Base-by-base conservation (phyloP, 306 rosid species). In the Cucumis hystrix region DNA sequence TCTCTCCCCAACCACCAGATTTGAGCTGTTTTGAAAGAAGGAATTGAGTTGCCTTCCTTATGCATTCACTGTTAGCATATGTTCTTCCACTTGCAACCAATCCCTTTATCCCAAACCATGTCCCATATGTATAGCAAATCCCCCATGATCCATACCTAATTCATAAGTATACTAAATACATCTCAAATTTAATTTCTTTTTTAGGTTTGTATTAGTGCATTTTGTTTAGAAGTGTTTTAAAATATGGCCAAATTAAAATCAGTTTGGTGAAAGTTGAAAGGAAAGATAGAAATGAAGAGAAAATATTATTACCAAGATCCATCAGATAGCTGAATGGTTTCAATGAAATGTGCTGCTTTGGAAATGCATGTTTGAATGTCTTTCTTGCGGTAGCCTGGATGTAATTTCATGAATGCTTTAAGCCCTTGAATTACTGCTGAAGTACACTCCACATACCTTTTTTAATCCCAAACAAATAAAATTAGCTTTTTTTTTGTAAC, bases 1-100 rank as follows among this genome's bases (percentile, higher is more conserved):
- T 92, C 82, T 92, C 97, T 74, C 91, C 91, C 96, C 96, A 90
- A 6, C 97, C 96, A 60, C 93, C 96, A 10, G 81, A 83, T 33
- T 45, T 13, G 0, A 79, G 85, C 49, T 90, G 97, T 59, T 87
- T 88, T 52, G 97, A 92, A 39, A 90, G 89, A 60, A 92, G 80
- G 81, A 90, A 92, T 7, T 81, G 37, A 54, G 89, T 90, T 30
- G 89, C 97, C 67, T 64, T 90, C 81, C 92, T 78, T 13, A 90
- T 81, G 87, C 77, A 77, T 10, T 21, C 13, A 62, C 88, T 84
- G 4, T 79, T 83, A 49, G 83, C 73, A 82, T 90, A 88, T 18
- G 82, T 88, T 71, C 78, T 83, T 16, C 92, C 89, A 0, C 83
- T 74, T 28, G 75, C 77, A 79, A 82, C 87, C 7, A 88, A 80